Base-by-base conservation (phyloP, 495 filamentous ascomycete genomes). In the Alectoria sarmentosa region DNA sequence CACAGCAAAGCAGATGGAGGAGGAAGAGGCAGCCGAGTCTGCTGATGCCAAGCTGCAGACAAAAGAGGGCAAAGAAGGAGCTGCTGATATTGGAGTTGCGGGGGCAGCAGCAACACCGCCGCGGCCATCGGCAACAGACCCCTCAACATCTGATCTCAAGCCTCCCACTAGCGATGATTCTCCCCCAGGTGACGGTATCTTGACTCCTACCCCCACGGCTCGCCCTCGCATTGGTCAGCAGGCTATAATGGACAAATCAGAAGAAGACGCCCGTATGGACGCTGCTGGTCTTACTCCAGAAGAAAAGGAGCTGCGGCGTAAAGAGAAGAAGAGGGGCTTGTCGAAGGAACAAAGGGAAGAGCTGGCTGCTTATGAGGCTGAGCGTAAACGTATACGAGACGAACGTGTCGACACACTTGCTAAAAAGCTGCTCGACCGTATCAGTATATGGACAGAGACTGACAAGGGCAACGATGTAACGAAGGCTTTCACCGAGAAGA, bases 401-500 rank as follows among this genome's bases (percentile, higher is more conserved):
- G 91, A 98, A 70, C 90, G 94, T 41, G 89, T 98, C 44, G 85
- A 89, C 56, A 92, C 86, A 1, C 80, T 98, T 36, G 81, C 86
- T 11, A 84, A 86, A 68, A 97, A 97, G 73, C 82, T 99, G 10
- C 76, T 96, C 38, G 90, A 96, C 72, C 87, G 92, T 56, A 86
- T 99, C 71, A 93, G 88, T 67, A 86, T 98, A 13, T 97, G 92
- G 92, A 97, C 94, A 15, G 94, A 99, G 75, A 96, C 92, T 6
- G 95, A 97, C 78, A 95, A 94, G 78, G 85, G 86, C 37, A 52
- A 73, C 2, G 91, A 95, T 72, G 90, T 96, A 14, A 97, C 92
- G 5, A 76, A 75, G 46, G 91, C 95, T 3, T 99, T 98, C 76
- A 86, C 91, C 71, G 90, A 90, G 72, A 96, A 98, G 82, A 96